Evolutionary conservation across 2,329 filamentous ascomycete species (phyloP).

Genomic region (Diaporthe ampelina): DNA sequence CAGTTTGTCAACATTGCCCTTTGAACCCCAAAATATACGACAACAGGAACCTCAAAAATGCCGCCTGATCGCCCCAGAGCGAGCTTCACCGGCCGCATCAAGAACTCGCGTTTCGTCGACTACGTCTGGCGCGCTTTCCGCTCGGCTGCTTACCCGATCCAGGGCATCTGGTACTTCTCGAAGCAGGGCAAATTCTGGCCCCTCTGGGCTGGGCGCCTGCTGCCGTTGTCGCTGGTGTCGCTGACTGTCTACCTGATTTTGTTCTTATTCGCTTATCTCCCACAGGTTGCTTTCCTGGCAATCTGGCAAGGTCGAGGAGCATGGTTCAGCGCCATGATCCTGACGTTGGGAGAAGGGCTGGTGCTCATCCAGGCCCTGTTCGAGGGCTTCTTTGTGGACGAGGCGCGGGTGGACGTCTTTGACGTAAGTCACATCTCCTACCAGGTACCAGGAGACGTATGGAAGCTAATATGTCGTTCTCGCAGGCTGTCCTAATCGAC

Average conservation of each 20-base stretch:
- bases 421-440: conserved; percentile 69
- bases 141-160: conserved; percentile 69
- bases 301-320: conserved; percentile 90
- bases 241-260: conserved; percentile 86
- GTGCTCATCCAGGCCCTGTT: conserved; percentile 80
- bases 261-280: conserved; percentile 89
- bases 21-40: background rate
- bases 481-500: conserved; percentile 80
- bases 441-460: too few relatives aligned
- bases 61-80: conserved; percentile 33
- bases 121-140: conserved; percentile 60
- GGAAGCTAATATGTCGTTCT: conserved; percentile 34
- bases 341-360: conserved; percentile 87
- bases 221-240: conserved; percentile 87
- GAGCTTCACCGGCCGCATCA: conserved; percentile 33
- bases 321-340: conserved; percentile 89
- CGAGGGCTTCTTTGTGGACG: conserved; percentile 86
- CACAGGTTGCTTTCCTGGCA: conserved; percentile 88
- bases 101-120: conserved; percentile 44
- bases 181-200: conserved; percentile 86
- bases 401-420: conserved; percentile 84
- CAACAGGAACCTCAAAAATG: conserved; percentile 6
- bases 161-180: conserved; percentile 87
- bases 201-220: conserved; percentile 80
- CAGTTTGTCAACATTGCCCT: background rate